Conservation (phyloP, 352 stramenopile species). For the Phytophthora rubi region DNA sequence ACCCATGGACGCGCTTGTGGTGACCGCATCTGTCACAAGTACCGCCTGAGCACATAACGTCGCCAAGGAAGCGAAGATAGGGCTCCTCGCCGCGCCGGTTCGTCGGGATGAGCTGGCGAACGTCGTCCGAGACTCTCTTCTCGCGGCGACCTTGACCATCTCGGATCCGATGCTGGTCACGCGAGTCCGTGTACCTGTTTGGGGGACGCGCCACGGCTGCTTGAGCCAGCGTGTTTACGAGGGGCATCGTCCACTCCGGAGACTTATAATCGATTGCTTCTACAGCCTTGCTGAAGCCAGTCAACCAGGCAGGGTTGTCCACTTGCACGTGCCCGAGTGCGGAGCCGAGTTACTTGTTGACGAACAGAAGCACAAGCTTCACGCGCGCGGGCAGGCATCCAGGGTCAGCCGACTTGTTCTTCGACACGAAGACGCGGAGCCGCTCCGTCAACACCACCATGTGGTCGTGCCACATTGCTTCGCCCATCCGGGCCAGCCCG, state of each 20-base stretch:
- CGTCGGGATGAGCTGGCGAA: background rate
- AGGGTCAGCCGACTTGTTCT: constrained; percentile 24
- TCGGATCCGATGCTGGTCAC: background rate
- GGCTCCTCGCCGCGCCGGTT: constrained; percentile 14
- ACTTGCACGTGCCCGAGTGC: constrained; percentile 2
- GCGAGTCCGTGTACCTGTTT: background rate
- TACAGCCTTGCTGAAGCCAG: background rate
- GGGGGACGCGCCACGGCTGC: too few relatives aligned
- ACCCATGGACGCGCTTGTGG: constrained; percentile 3
- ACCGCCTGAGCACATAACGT: constrained; percentile 1
- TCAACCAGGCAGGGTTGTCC: background rate
- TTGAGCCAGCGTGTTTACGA: too few relatives aligned
- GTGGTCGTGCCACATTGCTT: too few relatives aligned
- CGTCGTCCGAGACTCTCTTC: constrained; percentile 11
- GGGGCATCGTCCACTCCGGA: background rate
- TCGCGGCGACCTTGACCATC: background rate
- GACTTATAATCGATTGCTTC: constrained; percentile 21
- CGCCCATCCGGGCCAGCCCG: background rate
- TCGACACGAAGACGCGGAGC: background rate
- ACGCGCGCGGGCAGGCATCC: background rate
- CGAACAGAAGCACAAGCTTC: constrained; percentile 1
- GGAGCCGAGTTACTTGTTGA: background rate
- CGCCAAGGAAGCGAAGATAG: constrained; percentile 8
- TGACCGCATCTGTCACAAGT: constrained; percentile 1
- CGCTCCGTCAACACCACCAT: too few relatives aligned